phyloP scores from a whole-genome alignment of 371 early-diverging fungal species.

The Zychaea mexicana region DNA sequence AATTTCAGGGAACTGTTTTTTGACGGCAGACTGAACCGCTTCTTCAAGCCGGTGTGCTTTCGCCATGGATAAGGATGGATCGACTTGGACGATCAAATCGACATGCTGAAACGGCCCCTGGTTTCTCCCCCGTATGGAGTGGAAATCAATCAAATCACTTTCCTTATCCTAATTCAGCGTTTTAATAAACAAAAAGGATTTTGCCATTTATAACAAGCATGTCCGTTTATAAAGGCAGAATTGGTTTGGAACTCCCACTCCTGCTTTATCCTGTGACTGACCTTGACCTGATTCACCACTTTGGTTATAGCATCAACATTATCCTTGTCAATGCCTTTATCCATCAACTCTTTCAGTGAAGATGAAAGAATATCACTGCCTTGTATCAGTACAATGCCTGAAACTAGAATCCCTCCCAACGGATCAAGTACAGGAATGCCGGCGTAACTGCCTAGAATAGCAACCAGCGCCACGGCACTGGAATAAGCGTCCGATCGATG shows the following conservation, averaged over 20 bases:
- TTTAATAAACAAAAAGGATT: no score
- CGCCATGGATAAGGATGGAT: conserved; percentile 29
- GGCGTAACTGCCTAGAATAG: conserved; percentile 62
- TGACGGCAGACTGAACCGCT: conserved; percentile 28
- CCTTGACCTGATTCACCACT: conserved; percentile 30
- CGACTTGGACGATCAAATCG: conserved; percentile 40
- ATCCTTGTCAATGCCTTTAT: conserved; percentile 29
- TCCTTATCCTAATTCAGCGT: conserved; percentile 22
- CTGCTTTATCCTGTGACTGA: no score
- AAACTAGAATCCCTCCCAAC: conserved; percentile 64
- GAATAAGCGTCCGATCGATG: conserved; percentile 74
- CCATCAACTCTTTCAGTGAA: conserved; percentile 51
- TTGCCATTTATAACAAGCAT: neutral
- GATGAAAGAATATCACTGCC: conserved; percentile 48
- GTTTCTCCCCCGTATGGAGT: conserved; percentile 51
- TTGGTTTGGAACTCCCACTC: no score
- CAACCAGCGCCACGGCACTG: conserved; percentile 63
- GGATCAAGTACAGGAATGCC: conserved; percentile 73
- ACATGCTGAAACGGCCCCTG: conserved; percentile 47
- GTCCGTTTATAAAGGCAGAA: no score
- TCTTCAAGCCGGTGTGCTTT: conserved; percentile 37
- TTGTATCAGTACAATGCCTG: conserved; percentile 61
- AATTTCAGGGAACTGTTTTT: conserved; percentile 28
- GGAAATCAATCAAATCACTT: conserved; percentile 35
- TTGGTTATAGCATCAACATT: neutral